Evolutionary conservation across 116 monocot genomes (phyloP).

Genomic region (Trichopus zeylanicus): DNA sequence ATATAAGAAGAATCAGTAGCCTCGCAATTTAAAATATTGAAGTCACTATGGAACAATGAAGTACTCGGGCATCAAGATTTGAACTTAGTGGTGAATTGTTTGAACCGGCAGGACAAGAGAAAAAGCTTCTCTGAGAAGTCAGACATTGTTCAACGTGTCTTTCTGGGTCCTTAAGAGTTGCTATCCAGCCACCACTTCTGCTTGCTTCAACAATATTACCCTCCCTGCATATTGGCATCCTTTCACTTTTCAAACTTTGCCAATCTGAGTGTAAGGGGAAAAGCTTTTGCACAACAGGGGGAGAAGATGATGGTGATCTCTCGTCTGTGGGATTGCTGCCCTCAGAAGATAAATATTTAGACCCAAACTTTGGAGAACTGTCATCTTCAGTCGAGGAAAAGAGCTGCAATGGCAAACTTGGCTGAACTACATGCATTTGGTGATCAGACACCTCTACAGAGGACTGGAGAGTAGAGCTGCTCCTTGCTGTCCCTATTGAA

Average conservation of each 20-base stretch:
- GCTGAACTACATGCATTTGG: constrained; percentile 7
- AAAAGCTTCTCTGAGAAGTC: not conserved
- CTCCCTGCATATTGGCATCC: constrained; percentile 31
- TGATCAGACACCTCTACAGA: constrained; percentile 20
- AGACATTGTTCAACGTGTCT: constrained; percentile 29
- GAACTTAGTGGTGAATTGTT: too few relatives aligned
- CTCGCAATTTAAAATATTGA: too few relatives aligned
- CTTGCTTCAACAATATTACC: constrained; percentile 45
- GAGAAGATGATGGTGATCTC: constrained; percentile 78
- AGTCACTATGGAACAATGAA: too few relatives aligned
- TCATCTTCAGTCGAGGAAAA: constrained; percentile 63
- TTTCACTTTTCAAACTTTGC: constrained; percentile 28
- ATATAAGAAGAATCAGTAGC: not conserved
- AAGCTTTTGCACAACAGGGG: constrained; percentile 62
- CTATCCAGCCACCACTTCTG: constrained; percentile 30
- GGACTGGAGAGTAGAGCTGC: constrained; percentile 2
- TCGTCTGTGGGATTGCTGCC: constrained; percentile 98
- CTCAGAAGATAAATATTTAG: constrained; percentile 87
- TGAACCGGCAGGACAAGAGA: too few relatives aligned
- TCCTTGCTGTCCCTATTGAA: constrained; percentile 7
- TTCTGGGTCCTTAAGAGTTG: constrained; percentile 42
- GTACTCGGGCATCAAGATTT: too few relatives aligned
- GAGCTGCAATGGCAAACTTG: constrained; percentile 53
- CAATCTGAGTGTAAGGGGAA: constrained; percentile 60
- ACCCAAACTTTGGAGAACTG: constrained; percentile 57